These are phyloP conservation scores for Malus orientalis DNA, from an alignment of 306 rosid genomes.

Conservation along the genomic window DNA sequence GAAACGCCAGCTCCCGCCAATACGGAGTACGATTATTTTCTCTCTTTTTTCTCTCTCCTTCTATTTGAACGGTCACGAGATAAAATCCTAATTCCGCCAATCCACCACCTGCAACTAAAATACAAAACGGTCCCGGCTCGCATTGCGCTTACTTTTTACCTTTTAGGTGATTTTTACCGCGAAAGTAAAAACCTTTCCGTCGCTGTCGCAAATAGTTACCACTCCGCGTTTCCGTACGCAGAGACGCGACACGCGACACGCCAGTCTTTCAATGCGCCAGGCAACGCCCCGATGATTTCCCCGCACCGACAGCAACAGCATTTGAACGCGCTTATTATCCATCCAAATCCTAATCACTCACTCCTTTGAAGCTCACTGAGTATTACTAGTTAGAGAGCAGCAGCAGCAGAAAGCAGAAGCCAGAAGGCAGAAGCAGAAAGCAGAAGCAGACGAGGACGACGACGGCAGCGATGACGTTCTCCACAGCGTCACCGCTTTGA, in stretches of 20 bases:
- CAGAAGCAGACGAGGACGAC: neutral
- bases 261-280: neutral
- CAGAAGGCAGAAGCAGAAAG: neutral
- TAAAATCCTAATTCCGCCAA: neutral
- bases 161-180: neutral
- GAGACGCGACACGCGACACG: neutral
- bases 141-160: neutral
- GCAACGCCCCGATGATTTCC: neutral
- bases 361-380: neutral
- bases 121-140: neutral
- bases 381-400: neutral
- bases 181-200: neutral
- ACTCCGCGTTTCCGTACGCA: neutral
- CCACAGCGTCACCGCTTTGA: neutral
- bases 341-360: neutral
- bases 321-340: neutral
- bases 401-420: neutral
- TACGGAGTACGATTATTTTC: no score
- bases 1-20: neutral
- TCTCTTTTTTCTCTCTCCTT: no score
- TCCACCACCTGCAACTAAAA: neutral
- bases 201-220: neutral
- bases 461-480: neutral
- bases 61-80: no score
- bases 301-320: neutral